Conservation (phyloP, 2,329 filamentous ascomycete genomes). For the Magnaporthiopsis poae region DNA sequence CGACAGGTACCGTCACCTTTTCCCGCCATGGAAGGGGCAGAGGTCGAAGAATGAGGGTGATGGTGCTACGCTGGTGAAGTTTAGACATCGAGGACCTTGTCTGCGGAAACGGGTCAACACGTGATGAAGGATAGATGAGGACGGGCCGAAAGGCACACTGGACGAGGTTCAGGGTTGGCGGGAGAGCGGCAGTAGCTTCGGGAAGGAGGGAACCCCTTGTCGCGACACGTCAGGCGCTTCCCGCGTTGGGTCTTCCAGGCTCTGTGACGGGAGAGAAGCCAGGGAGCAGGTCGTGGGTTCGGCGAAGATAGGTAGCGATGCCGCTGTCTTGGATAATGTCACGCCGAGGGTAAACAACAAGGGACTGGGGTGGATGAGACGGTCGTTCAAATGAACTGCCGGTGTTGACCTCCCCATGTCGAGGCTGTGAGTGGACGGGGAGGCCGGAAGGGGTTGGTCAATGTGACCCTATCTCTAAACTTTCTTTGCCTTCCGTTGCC, state of each 20-base stretch:
- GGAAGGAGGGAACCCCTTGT: too few species aligned
- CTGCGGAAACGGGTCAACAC: too few species aligned
- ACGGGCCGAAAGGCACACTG: too few species aligned
- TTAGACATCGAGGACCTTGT: too few species aligned
- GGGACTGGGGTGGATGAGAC: not conserved
- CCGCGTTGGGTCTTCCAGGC: not conserved
- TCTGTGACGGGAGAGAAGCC: not conserved
- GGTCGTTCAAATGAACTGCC: not conserved
- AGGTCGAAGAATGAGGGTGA: too few species aligned
- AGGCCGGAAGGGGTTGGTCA: not conserved
- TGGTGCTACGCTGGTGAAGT: too few species aligned
- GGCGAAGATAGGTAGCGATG: not conserved
- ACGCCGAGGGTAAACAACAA: not conserved
- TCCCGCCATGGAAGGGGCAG: too few species aligned
- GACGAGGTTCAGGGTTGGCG: too few species aligned
- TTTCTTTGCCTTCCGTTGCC: not conserved
- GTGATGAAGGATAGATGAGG: too few species aligned
- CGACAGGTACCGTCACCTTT: too few species aligned
- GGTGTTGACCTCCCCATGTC: not conserved
- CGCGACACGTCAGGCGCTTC: too few species aligned
- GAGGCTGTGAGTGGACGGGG: not conserved
- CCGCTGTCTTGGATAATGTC: not conserved
- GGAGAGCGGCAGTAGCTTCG: too few species aligned
- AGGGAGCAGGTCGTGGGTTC: not conserved
- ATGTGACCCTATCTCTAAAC: not conserved